These are phyloP conservation scores for Sarocladium strictum DNA, from an alignment of 2,329 filamentous ascomycete species.

Conservation along the genomic window DNA sequence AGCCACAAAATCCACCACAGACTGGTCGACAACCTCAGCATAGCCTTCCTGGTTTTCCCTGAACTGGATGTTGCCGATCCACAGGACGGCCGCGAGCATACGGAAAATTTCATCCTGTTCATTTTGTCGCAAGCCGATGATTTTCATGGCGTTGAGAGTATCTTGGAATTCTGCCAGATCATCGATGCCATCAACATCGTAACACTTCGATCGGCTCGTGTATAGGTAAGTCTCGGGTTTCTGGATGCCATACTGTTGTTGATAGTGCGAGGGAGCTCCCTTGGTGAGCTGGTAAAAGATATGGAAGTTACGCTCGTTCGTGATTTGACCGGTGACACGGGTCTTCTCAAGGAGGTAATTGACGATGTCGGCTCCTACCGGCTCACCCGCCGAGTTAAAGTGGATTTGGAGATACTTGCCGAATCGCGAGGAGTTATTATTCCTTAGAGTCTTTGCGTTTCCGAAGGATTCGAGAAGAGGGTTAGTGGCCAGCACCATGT, in stretches of 20 bases:
- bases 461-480: slow-evolving; percentile 95
- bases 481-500: slow-evolving; percentile 98
- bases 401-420: slow-evolving; percentile 97
- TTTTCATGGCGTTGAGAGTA: slow-evolving; percentile 87
- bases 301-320: slow-evolving; percentile 95
- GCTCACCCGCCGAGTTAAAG: slow-evolving; percentile 87
- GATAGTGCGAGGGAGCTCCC: slow-evolving; percentile 79
- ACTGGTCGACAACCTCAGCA: slow-evolving; percentile 79
- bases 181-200: slow-evolving; percentile 90
- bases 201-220: slow-evolving; percentile 89
- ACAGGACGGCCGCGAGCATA: slow-evolving; percentile 85
- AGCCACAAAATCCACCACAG: slow-evolving; percentile 88
- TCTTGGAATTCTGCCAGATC: slow-evolving; percentile 85
- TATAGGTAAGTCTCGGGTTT: slow-evolving; percentile 90
- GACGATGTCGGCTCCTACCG: slow-evolving; percentile 93
- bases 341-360: slow-evolving; percentile 97
- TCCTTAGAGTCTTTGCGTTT: slow-evolving; percentile 94
- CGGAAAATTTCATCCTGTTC: slow-evolving; percentile 97
- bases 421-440: slow-evolving; percentile 98
- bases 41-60: slow-evolving; percentile 84
- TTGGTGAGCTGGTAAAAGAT: slow-evolving; percentile 99
- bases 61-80: slow-evolving; percentile 93
- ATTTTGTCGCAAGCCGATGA: slow-evolving; percentile 80
- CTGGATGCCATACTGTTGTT: slow-evolving; percentile 84
- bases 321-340: slow-evolving; percentile 89